phyloP scores from a whole-genome alignment of 345 rosid species.

The Hibiscus mutabilis region DNA sequence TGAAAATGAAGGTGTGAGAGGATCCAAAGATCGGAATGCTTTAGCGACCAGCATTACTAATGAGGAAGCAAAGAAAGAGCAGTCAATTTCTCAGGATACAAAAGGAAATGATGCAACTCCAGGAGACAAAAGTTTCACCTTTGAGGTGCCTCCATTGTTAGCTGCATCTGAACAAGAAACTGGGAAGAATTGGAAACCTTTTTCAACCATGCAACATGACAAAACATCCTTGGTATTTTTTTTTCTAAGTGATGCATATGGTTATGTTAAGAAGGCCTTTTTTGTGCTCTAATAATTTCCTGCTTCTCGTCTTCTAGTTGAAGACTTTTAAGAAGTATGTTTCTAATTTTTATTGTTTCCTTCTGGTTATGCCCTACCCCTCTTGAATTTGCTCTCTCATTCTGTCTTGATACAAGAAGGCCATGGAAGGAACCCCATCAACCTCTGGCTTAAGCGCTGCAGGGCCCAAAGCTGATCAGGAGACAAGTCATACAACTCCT shows the following conservation, averaged over 20 bases:
- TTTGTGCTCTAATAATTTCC: neutral
- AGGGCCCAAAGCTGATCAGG: conserved; percentile 33
- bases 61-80: conserved; percentile 16
- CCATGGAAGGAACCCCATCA: conserved; percentile 50
- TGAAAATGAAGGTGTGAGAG: conserved; percentile 26
- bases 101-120: conserved; percentile 35
- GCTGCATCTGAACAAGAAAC: conserved; percentile 26
- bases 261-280: neutral
- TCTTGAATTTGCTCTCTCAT: conserved; percentile 16
- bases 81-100: conserved; percentile 24
- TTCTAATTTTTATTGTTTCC: neutral
- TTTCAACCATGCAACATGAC: conserved; percentile 27
- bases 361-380: conserved; percentile 5
- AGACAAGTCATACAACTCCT: conserved; percentile 29
- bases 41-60: conserved; percentile 21
- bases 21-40: conserved; percentile 25
- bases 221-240: conserved; percentile 38
- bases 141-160: conserved; percentile 34
- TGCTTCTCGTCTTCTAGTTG: neutral
- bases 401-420: conserved; percentile 23
- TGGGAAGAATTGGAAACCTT: conserved; percentile 35
- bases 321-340: neutral
- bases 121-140: conserved; percentile 46
- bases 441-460: conserved; percentile 36
- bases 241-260: neutral